These are phyloP conservation scores for Aristolochia contorta DNA, from an alignment of 164 flowering plant species.

Conservation along the genomic window DNA sequence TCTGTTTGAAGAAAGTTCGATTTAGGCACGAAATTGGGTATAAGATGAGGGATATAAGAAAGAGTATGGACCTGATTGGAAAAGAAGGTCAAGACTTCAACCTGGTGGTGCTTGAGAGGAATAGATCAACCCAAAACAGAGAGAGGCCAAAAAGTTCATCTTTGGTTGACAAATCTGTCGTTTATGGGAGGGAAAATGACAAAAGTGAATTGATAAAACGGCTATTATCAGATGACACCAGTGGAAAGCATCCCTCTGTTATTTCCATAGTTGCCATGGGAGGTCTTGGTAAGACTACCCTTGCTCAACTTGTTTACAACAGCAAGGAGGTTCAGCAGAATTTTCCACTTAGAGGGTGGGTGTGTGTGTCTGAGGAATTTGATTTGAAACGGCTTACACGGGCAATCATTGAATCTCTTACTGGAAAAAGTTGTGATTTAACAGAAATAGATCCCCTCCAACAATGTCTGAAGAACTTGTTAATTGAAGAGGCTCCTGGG, in stretches of 20 bases:
- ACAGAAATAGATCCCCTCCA: background rate
- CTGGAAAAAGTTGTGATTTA: background rate
- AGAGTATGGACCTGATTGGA: conserved; percentile 6
- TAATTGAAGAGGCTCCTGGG: conserved; percentile 1
- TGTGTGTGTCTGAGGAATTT: conserved; percentile 3
- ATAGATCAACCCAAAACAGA: background rate
- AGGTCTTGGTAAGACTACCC: conserved; percentile 12
- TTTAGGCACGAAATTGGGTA: conserved; percentile 1
- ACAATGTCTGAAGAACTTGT: background rate
- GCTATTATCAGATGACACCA: background rate
- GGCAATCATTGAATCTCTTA: conserved; percentile 1
- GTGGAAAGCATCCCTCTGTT: background rate
- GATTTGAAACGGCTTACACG: background rate
- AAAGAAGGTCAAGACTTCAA: background rate
- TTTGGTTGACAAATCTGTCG: background rate
- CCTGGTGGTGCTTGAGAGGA: background rate
- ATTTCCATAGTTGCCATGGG: conserved; percentile 8
- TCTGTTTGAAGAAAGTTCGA: background rate
- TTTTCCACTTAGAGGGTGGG: conserved; percentile 3
- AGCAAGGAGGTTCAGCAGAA: background rate
- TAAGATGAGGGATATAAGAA: background rate
- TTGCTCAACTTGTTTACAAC: conserved; percentile 7
- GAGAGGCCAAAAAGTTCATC: background rate
- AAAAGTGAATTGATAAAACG: background rate
- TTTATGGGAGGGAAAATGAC: conserved; percentile 5